Conservation (phyloP, 1,139 yeast species). For the Suhomyces anneliseae region DNA sequence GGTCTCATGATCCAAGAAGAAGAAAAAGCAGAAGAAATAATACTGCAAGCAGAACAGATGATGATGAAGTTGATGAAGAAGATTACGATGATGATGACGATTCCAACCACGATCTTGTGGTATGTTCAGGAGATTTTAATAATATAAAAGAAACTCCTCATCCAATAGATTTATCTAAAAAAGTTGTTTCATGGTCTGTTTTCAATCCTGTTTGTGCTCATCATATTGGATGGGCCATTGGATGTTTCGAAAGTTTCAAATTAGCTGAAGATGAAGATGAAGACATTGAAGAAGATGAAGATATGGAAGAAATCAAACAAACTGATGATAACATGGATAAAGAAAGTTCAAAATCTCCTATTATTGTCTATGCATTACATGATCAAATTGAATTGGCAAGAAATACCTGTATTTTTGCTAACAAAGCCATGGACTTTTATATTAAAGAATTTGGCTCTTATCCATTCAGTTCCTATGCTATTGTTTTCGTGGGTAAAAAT, state of each 20-base stretch:
- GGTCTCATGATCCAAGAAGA: constrained; percentile 26
- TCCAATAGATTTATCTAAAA: constrained; percentile 64
- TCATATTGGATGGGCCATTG: constrained; percentile 95
- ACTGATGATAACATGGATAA: constrained; percentile 32
- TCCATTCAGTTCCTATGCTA: constrained; percentile 80
- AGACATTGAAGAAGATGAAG: constrained; percentile 45
- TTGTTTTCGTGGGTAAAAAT: constrained; percentile 70
- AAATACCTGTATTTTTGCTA: constrained; percentile 75
- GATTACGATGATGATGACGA: constrained; percentile 50
- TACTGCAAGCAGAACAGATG: constrained; percentile 14
- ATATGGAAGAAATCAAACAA: constrained; percentile 36
- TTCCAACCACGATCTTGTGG: constrained; percentile 58
- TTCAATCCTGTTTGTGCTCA: constrained; percentile 90
- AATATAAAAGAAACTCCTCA: constrained; percentile 50
- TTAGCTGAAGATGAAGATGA: constrained; percentile 41
- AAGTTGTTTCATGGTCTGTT: constrained; percentile 74
- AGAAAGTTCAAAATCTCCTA: constrained; percentile 46
- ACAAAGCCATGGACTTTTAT: constrained; percentile 77
- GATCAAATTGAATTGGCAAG: constrained; percentile 58
- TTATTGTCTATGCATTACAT: constrained; percentile 58
- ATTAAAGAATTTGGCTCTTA: constrained; percentile 90
- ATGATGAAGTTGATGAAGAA: constrained; percentile 21
- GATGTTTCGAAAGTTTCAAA: constrained; percentile 70
- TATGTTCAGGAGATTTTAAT: constrained; percentile 73
- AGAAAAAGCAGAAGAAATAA: constrained; percentile 6